Conservation (phyloP, 1,284 basidiomycete species). For the Trichosporon ovoides region DNA sequence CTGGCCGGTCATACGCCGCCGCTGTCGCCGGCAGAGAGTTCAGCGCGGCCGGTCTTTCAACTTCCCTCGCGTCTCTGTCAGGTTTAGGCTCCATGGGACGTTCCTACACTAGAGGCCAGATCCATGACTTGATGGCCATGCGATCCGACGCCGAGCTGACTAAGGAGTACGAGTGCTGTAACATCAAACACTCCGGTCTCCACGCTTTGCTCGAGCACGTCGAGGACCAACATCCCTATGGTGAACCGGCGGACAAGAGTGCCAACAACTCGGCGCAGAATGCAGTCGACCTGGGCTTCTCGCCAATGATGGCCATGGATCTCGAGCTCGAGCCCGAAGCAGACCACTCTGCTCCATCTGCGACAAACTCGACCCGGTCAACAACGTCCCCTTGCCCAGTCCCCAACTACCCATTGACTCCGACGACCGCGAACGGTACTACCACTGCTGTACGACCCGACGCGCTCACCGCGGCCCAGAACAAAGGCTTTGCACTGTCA, state of each 20-base stretch:
- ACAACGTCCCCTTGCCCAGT: slow-evolving; percentile 29
- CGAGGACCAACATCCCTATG: slow-evolving; percentile 42
- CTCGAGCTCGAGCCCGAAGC: slow-evolving; percentile 40
- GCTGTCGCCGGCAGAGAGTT: slow-evolving; percentile 28
- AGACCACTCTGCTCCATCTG: slow-evolving; percentile 18
- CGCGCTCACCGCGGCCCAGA: slow-evolving; percentile 2
- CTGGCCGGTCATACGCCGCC: slow-evolving; percentile 41
- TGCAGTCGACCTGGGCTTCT: slow-evolving; percentile 30
- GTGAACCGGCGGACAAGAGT: neutral
- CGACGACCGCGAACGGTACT: slow-evolving; percentile 22
- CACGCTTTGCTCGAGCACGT: slow-evolving; percentile 45
- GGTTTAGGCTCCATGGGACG: slow-evolving; percentile 26
- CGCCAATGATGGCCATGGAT: slow-evolving; percentile 44
- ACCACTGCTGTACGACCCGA: neutral
- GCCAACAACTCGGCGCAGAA: slow-evolving; percentile 24
- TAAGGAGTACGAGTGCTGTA: slow-evolving; percentile 43
- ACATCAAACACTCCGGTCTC: slow-evolving; percentile 32
- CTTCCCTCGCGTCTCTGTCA: slow-evolving; percentile 42
- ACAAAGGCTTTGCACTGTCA: slow-evolving; percentile 27
- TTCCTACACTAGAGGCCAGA: slow-evolving; percentile 38
- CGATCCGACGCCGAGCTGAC: slow-evolving; percentile 39
- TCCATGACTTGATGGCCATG: slow-evolving; percentile 34
- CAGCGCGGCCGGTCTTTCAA: slow-evolving; percentile 27
- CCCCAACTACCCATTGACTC: slow-evolving; percentile 38
- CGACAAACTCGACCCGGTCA: slow-evolving; percentile 31